Conservation (phyloP, 1,284 basidiomycete genomes). For the Fomitopsis betulina region DNA sequence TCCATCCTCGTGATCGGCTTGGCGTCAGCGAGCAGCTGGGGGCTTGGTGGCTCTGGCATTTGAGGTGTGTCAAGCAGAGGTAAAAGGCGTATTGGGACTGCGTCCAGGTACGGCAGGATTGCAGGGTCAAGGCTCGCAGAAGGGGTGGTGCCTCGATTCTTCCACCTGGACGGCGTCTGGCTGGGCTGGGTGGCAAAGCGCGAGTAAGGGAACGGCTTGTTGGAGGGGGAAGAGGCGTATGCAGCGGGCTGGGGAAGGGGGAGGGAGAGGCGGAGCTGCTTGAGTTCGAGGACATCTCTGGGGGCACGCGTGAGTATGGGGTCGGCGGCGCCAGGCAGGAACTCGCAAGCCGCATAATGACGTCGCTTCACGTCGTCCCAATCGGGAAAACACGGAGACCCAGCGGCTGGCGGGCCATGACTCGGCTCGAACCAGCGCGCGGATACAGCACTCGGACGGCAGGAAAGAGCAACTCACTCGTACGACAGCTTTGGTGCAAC, state of each 20-base stretch:
- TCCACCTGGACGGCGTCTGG: conserved; percentile 27
- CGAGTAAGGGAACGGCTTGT: conserved; percentile 19
- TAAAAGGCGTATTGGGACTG: conserved; percentile 29
- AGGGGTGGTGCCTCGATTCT: conserved; percentile 20
- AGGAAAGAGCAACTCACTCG: conserved; percentile 23
- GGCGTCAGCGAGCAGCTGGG: conserved; percentile 9
- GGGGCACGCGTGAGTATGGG: conserved; percentile 12
- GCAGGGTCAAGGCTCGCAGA: conserved; percentile 18
- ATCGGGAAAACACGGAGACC: background rate
- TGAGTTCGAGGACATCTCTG: conserved; percentile 36
- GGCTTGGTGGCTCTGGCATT: conserved; percentile 3
- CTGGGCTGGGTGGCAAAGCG: conserved; percentile 24
- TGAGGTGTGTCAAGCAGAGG: conserved; percentile 20
- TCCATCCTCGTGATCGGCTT: conserved; percentile 10
- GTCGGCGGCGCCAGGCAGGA: conserved; percentile 17
- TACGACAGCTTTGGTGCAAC: conserved; percentile 33
- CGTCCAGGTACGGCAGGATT: conserved; percentile 29
- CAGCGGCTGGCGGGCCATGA: background rate
- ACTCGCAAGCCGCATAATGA: conserved; percentile 4
- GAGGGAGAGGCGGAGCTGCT: conserved; percentile 30
- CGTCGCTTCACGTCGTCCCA: background rate
- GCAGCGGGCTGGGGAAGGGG: conserved; percentile 26
- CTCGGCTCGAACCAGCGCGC: background rate
- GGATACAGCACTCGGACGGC: background rate
- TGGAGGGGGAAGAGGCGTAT: conserved; percentile 16